Evolutionary conservation across 1,284 basidiomycete genomes (phyloP), one percentile per base, ranked within the genome.

Genomic region (Ustilago xerochloae): DNA sequence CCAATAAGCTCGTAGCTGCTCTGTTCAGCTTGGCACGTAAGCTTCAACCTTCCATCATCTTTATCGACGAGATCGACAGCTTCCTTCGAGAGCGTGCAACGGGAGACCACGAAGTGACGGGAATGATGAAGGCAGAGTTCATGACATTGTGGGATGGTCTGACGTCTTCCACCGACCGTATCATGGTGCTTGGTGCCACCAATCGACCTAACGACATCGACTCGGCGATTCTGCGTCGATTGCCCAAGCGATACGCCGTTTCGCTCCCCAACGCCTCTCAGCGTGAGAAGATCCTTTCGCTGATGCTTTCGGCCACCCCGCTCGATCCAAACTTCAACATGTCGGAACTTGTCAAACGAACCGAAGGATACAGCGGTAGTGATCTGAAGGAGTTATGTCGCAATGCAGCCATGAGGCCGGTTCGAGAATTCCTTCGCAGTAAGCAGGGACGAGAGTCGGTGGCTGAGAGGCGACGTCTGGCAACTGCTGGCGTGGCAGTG

Each of bases 121-220:
- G 91, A 6, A 98, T 98, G 94, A 97, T 99, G 90, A 99, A 99
- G 87, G 96, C 96, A 1, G 96, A 99, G 84, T 99, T 99, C 84
- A 97, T 99, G 95, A 97, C 94, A 90, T 87, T 97, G 35, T 99
- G 97, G 97, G 97, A 99, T 84, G 97, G 97, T 4, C 87, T 99
- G n/a, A 89, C 91, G 1, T 94, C 93, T 0, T 90, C 90, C 4
- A 89, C 86, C 15, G 87, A 88, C 51, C 89, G 94, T 22, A 96
- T 99, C 79, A 86, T 99, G 70, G 93, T 99, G 5, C 89, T 99
- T 2, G 96, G 96, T 29, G 96, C 95, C 0, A 98, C 96, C 6
- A 99, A 99, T 85, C 88, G 97, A 67, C 95, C 95, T 13, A 90
- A 90, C 77, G 96, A 97, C 81, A 99, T 99, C 61, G 97, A 99